Evolutionary conservation across 1,284 basidiomycete species (phyloP), one percentile per base, ranked within the genome.

Genomic region (Waitea zeae): DNA sequence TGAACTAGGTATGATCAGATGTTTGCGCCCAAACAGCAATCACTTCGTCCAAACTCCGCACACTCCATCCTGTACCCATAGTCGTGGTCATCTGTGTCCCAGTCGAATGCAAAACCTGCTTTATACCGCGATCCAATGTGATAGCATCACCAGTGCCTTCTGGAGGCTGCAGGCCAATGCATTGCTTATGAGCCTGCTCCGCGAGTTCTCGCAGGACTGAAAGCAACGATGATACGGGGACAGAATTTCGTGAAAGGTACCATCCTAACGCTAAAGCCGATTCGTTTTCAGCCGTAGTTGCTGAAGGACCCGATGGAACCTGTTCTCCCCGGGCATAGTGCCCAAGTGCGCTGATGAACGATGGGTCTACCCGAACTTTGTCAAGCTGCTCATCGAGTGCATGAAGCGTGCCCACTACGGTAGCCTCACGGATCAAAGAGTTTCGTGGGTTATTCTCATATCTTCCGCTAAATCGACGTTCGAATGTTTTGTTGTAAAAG

Each of bases 401-500:
- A 45, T 72, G 62, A 6, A 80, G 45, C 1, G 68, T 67, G 0
- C 71, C 74, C 2, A 67, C 65, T 2, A 80, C 61, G 0, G 79
- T 74, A 33, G 64, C 71, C 46, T 78, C 72, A 12, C 80, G 62
- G 20, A 86, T 58, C 17, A 86, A 61, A 0, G 77, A 62, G 0
- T 73, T 63, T 4, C 80, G 61, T 2, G 59, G 51, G 40, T 73
- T 75, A 44, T 70, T 70, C 43, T 79, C 76, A 5, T 59, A 38
- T 14, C 62, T 58, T 2, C 78, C 76, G 41, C 72, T 74, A 52
- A 81, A 80, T 18, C 70, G 61, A 28, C 72, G 59, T 13, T 80
- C 75, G 48, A 68, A 82, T 2, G 81, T 61, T 42, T 69, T 74
- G 45, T 61, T 60, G 45, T 84, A 84, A 48, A 83, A 86, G 44